Evolutionary conservation across 306 rosid genomes (phyloP), one percentile per base, ranked within the genome.

Genomic region (Quercus aquifolioides): DNA sequence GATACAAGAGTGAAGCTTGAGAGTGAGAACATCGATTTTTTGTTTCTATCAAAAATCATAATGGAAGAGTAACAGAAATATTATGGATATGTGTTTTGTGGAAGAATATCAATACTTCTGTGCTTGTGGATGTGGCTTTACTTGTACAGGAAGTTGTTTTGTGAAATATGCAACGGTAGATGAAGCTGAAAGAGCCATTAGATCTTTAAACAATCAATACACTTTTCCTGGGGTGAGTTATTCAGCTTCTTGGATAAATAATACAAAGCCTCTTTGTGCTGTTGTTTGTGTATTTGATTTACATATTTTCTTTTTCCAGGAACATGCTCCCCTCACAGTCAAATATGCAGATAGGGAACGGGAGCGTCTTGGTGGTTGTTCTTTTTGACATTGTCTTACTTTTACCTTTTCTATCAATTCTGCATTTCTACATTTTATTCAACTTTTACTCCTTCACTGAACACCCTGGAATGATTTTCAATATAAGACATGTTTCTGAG

Each of bases 101-200:
- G 17, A 67, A 17, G 69, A 74, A 67, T 62, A 64, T 71, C 75
- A 62, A 57, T 71, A 69, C 55, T 71, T 55, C 71, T 76, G 76
- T 60, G 79, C 68, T 71, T 78, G 76, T 60, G 79, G 69, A 75
- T 82, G 55, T 83, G 62, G 71, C 26, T 60, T 79, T 86, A 64
- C 85, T 77, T 78, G 63, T 76, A 55, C 90, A 92, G 97, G 97
- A 78, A 89, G 91, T 79, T 94, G 97, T 86, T 94, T 92, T 65
- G 97, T 94, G 76, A 94, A 94, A 77, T 92, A 87, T 83, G 82
- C 92, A 73, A 87, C 91, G 18, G 18, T 81, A 20, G 82, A 87
- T 85, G 97, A 86, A 78, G 97, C 97, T 80, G 95, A 91, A 80
- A 88, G 85, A 81, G 97, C 95, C 18, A 90, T 91, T 55, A 83